Conservation (phyloP, 495 filamentous ascomycete species). For the Usnea hakonensis region DNA sequence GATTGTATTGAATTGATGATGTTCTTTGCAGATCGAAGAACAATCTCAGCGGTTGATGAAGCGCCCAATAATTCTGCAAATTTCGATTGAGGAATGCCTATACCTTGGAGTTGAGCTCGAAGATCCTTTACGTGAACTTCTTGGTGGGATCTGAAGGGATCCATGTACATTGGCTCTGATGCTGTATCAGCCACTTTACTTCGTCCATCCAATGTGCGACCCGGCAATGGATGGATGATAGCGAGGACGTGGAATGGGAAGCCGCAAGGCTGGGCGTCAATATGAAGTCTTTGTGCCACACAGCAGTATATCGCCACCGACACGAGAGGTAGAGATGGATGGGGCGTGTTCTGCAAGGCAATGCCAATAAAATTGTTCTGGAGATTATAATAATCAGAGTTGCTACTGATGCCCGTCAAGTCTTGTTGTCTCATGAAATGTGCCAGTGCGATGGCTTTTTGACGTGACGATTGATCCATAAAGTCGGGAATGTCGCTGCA, state of each 20-base stretch:
- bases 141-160: slow-evolving; percentile 65
- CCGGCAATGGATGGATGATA: slow-evolving; percentile 52
- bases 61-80: slow-evolving; percentile 51
- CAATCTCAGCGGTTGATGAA: slow-evolving; percentile 54
- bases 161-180: slow-evolving; percentile 63
- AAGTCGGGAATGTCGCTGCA: slow-evolving; percentile 42
- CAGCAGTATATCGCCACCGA: slow-evolving; percentile 67
- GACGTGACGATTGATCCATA: slow-evolving; percentile 45
- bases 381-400: slow-evolving; percentile 63
- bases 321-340: slow-evolving; percentile 71
- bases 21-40: slow-evolving; percentile 71
- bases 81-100: slow-evolving; percentile 50
- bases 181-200: slow-evolving; percentile 35
- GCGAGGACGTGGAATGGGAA: slow-evolving; percentile 77
- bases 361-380: slow-evolving; percentile 81
- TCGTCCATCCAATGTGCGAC: slow-evolving; percentile 58
- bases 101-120: slow-evolving; percentile 48
- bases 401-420: slow-evolving; percentile 57
- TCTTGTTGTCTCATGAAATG: slow-evolving; percentile 56
- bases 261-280: slow-evolving; percentile 64
- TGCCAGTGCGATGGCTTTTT: slow-evolving; percentile 60
- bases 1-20: slow-evolving; percentile 56
- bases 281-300: slow-evolving; percentile 54
- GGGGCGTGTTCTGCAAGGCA: slow-evolving; percentile 48
- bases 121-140: slow-evolving; percentile 58